phyloP scores from a whole-genome alignment of 2,329 filamentous ascomycete genomes.

The Dissoconium aciculare region DNA sequence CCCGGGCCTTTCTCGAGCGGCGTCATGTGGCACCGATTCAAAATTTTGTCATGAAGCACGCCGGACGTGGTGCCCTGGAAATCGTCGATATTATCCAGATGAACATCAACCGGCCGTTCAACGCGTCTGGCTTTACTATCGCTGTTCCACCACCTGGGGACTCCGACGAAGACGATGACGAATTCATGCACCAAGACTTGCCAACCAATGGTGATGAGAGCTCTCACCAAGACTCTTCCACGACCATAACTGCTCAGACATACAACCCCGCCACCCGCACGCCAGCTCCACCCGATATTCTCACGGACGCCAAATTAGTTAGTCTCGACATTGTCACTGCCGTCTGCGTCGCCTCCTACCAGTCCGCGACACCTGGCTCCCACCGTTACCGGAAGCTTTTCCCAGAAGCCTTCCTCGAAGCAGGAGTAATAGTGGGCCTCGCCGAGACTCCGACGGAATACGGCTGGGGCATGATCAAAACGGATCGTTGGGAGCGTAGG shows the following conservation, averaged over 20 bases:
- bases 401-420: not conserved
- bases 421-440: not conserved
- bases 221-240: not conserved
- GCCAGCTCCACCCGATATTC: not conserved
- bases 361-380: not conserved
- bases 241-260: not conserved
- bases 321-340: not conserved
- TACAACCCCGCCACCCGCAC: not conserved
- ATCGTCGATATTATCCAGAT: constrained; percentile 76
- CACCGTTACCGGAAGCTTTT: constrained; percentile 1
- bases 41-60: constrained; percentile 76
- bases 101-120: constrained; percentile 66
- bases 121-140: constrained; percentile 48
- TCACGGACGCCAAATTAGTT: not conserved
- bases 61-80: constrained; percentile 71
- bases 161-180: constrained; percentile 25
- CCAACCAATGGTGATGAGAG: constrained; percentile 5
- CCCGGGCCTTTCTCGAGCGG: constrained; percentile 57
- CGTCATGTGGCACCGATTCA: constrained; percentile 78
- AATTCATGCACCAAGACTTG: constrained; percentile 23
- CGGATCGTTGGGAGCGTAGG: not conserved
- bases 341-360: not conserved
- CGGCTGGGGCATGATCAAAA: not conserved
- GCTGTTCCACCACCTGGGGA: constrained; percentile 23
- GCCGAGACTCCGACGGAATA: not conserved